Percentiles rank a stretch among this genome's conserved stretches.
phyloP scores from a whole-genome alignment of 2,329 filamentous ascomycete genomes.

The Botrytis fragariae region DNA sequence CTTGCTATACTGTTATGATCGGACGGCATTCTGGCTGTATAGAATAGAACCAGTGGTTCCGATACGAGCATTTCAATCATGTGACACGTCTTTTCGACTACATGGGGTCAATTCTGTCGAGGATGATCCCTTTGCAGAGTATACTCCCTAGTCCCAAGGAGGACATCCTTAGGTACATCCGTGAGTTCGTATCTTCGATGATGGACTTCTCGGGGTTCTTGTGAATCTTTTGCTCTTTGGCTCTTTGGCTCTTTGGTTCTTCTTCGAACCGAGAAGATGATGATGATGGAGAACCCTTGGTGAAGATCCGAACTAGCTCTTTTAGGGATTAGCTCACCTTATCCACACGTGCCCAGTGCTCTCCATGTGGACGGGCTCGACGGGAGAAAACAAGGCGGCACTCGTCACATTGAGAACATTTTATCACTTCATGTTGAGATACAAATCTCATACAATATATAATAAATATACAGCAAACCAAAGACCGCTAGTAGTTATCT shows the following conservation, averaged over 20 bases:
- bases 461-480: not conserved
- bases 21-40: not conserved
- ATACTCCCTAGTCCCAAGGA: not conserved
- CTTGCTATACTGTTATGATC: not conserved
- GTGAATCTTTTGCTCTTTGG: not conserved
- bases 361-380: not conserved
- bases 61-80: not conserved
- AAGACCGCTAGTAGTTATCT: not conserved
- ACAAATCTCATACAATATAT: not conserved
- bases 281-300: not conserved
- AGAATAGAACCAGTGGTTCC: not conserved
- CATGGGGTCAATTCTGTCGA: not conserved
- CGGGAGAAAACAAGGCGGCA: too few relatives aligned
- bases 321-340: not conserved
- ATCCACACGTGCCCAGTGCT: not conserved
- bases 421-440: not conserved
- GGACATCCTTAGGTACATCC: not conserved
- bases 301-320: not conserved
- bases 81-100: not conserved
- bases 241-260: not conserved
- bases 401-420: not conserved
- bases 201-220: not conserved
- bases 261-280: not conserved
- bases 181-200: not conserved
- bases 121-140: not conserved